Percentiles rank a stretch among this genome's conserved stretches.
Evolutionary conservation across 2,329 filamentous ascomycete genomes (phyloP).

Genomic region (Cyclaneusma minus): DNA sequence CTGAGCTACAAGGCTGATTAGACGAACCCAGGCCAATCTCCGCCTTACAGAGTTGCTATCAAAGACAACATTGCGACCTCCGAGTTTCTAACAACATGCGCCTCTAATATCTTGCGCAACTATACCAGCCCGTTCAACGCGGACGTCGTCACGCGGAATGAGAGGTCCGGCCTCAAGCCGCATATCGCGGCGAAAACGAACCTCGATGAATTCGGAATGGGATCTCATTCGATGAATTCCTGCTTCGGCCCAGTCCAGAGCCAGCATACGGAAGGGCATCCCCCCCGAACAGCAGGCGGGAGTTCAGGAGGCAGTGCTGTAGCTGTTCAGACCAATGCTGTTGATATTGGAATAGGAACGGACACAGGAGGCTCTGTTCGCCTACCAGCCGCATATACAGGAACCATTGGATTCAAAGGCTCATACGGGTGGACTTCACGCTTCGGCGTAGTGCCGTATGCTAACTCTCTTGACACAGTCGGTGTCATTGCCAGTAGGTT

Average conservation of each 20-base stretch:
- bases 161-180: slow-evolving; percentile 32
- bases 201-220: slow-evolving; percentile 95
- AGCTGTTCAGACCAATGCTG: slow-evolving; percentile 50
- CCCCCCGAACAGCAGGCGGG: slow-evolving; percentile 53
- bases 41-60: slow-evolving; percentile 24
- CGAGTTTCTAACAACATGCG: slow-evolving; percentile 64
- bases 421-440: slow-evolving; percentile 54
- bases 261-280: slow-evolving; percentile 21
- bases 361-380: slow-evolving; percentile 68
- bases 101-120: slow-evolving; percentile 54
- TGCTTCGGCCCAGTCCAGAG: slow-evolving; percentile 49
- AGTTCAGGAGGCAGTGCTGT: slow-evolving; percentile 91
- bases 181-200: slow-evolving; percentile 87
- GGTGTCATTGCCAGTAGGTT: slow-evolving; percentile 39
- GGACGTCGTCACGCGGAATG: slow-evolving; percentile 58
- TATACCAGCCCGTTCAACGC: slow-evolving; percentile 70
- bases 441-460: slow-evolving; percentile 57
- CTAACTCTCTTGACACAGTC: slow-evolving; percentile 60
- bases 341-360: slow-evolving; percentile 61
- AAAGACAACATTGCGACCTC: slow-evolving; percentile 66
- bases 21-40: too few relatives aligned
- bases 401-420: slow-evolving; percentile 55
- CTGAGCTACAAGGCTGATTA: too few relatives aligned
- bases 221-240: slow-evolving; percentile 62
- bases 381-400: slow-evolving; percentile 57